Percentiles rank a stretch among this genome's conserved stretches.
Conservation (phyloP, 176 grass and related monocot genomes). For the Carex cristatella region DNA sequence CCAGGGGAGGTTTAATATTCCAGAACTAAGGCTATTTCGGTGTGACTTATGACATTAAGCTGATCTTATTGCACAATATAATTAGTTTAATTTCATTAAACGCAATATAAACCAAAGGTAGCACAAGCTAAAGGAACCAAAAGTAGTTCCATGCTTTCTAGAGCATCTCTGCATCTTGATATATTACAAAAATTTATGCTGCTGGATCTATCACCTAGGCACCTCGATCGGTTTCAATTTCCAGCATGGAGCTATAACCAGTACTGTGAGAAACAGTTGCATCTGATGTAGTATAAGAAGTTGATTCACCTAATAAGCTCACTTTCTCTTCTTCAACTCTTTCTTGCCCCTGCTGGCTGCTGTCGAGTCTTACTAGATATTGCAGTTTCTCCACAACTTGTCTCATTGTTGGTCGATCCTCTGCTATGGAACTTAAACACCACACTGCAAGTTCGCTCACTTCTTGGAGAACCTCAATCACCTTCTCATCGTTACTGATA, state of each 20-base stretch:
- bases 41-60: too few relatives aligned
- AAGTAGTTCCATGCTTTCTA: too few relatives aligned
- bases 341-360: not conserved
- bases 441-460: not conserved
- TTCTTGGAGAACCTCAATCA: not conserved
- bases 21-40: too few relatives aligned
- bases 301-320: not conserved
- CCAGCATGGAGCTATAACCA: constrained; percentile 4
- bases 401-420: constrained; percentile 19
- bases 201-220: not conserved
- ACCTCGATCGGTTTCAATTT: not conserved
- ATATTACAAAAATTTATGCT: not conserved
- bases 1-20: too few relatives aligned
- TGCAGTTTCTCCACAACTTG: constrained; percentile 12
- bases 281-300: not conserved
- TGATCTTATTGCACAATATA: too few relatives aligned
- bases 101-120: too few relatives aligned
- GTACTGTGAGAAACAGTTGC: not conserved
- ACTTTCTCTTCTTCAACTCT: not conserved
- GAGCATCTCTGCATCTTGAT: not conserved
- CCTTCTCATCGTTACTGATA: not conserved
- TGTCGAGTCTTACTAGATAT: not conserved
- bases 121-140: too few relatives aligned
- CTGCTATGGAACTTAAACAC: constrained; percentile 20
- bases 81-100: too few relatives aligned